Evolutionary conservation across 208 protist genomes (phyloP), one percentile per base, ranked within the genome.

Genomic region (Herpetomonas samuelpessoai): DNA sequence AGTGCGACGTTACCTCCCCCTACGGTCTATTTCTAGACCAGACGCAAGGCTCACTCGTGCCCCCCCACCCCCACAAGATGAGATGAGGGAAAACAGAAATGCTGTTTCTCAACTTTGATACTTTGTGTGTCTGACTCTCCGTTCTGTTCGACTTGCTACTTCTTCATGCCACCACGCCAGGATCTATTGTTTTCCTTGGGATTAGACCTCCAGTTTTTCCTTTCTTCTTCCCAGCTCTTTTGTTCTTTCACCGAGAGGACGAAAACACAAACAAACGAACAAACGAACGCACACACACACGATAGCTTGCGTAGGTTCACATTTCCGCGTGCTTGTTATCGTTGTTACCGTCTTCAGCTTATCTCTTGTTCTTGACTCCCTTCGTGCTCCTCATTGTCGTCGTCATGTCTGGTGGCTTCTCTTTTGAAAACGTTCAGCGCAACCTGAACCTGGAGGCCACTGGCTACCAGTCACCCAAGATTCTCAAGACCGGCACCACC

Each of bases 401-500:
- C 14, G 35, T 14, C 35, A 48, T 48, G 44, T 48, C 44, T 48
- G 44, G 83, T 27, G 95, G 91, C n/a, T 98, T 98, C 63, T 79
- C 74, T 28, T 98, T 98, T 78, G 95, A 95, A 22, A 96, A 96
- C 63, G 74, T 91, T 14, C 76, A 91, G 65, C 83, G 97, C 64
- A 98, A 98, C 72, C 70, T 92, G 31, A 82, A 86, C 44, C 70
- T 98, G 28, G 65, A 92, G 52, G 66, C 65, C 25, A 70, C 92
- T 44, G 90, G 87, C 22, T 65, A 81, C 53, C 35, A 76, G 16
- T 53, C 74, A 0, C 91, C 96, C 30, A 87, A 84, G 58, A 88
- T 86, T 14, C 91, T 94, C 30, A 99, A 99, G 78, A 99, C 99
- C 6, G 99, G 99, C 45, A 99, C 99, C 7, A 99, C 99, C 18